These are phyloP conservation scores for Phytophthora aleatoria DNA, from an alignment of 352 stramenopile genomes.

Conservation along the genomic window DNA sequence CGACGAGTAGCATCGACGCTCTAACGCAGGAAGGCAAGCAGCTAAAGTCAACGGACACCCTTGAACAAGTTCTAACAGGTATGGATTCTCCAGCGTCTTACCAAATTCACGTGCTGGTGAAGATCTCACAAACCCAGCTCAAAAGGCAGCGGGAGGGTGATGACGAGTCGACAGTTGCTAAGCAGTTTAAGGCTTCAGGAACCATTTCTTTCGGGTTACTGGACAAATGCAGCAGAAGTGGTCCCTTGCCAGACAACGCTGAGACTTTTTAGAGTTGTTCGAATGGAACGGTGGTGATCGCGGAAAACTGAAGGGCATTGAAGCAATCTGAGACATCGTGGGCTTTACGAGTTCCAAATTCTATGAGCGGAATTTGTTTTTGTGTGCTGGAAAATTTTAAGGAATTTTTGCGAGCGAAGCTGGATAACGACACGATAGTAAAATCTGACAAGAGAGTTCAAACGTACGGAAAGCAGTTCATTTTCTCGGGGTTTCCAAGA, in stretches of 20 bases:
- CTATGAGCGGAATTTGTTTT: neutral
- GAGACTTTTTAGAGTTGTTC: neutral
- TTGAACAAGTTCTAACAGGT: neutral
- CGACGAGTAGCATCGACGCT: neutral
- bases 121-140: neutral
- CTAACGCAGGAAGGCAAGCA: neutral
- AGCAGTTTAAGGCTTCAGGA: neutral
- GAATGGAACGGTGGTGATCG: neutral
- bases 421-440: too few relatives aligned
- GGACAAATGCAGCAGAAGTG: neutral
- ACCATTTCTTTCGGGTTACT: neutral
- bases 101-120: neutral
- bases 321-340: neutral
- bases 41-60: neutral
- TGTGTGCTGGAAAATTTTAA: too few relatives aligned
- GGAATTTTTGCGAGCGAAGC: too few relatives aligned
- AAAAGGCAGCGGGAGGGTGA: neutral
- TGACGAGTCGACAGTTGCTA: neutral
- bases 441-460: too few relatives aligned
- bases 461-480: too few relatives aligned
- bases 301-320: neutral
- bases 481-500: too few relatives aligned
- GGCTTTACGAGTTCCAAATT: neutral
- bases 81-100: neutral
- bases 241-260: neutral